Conservation (phyloP, 1,284 basidiomycete genomes). For the Meira nashicola region DNA sequence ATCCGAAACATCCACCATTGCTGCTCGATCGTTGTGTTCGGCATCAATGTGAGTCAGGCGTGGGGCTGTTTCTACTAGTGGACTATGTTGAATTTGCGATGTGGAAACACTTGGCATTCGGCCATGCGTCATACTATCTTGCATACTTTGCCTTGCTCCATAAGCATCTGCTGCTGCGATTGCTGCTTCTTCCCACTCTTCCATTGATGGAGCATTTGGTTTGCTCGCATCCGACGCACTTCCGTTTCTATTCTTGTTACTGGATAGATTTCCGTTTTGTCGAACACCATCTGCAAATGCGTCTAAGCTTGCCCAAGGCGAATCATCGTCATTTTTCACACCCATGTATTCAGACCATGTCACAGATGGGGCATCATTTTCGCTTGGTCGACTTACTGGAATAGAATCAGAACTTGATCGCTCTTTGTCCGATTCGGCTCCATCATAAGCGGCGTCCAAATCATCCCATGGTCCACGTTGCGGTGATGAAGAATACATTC, state of each 20-base stretch:
- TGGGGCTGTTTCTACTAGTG: conserved; percentile 11
- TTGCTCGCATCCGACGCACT: too few species aligned
- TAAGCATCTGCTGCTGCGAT: background rate
- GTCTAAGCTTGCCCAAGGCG: conserved; percentile 37
- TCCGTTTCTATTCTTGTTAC: too few species aligned
- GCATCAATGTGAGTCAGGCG: conserved; percentile 66
- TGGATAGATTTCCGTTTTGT: background rate
- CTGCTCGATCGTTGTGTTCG: conserved; percentile 61
- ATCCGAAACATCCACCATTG: conserved; percentile 72
- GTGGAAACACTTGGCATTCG: background rate
- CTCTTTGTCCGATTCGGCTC: too few species aligned
- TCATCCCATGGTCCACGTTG: conserved; percentile 31
- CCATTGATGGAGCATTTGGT: background rate
- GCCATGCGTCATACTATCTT: background rate
- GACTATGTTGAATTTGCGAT: too few species aligned
- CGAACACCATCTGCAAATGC: conserved; percentile 27
- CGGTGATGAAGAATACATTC: too few species aligned
- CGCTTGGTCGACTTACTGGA: background rate
- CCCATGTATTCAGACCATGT: conserved; percentile 39
- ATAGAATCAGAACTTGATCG: background rate
- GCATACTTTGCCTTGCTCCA: background rate
- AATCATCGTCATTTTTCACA: conserved; percentile 21
- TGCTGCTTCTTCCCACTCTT: background rate
- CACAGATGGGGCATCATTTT: background rate
- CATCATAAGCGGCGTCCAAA: conserved; percentile 29